Evolutionary conservation across 108 stramenopile genomes (phyloP), one percentile per base, ranked within the genome.

Genomic region (Cyclotella baltica): DNA sequence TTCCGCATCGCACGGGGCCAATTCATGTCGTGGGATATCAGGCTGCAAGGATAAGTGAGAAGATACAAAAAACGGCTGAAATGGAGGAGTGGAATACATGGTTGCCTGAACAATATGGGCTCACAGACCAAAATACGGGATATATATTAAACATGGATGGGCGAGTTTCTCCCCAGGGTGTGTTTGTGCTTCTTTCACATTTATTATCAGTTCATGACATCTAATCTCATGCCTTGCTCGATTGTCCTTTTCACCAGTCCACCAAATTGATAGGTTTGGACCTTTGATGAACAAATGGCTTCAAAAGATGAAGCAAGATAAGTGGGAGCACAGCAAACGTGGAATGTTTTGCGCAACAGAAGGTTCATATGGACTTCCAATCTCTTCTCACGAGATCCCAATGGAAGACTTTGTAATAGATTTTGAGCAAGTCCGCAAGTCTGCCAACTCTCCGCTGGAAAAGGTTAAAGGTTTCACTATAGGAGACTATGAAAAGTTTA

Each of bases 21-120:
- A 70, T 81, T 38, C 80, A 81, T 59, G 80, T 81, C 31, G 69
- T 81, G 4, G 80, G 85, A 53, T 74, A 64, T 35, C 53, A 81
- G 40, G 80, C 80, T 34, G 59, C 68, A 29, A 51, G 62, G 3
- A 81, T 81, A 37, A 64, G 23, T 6, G 55, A 71, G 30, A 53
- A 70, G 50, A 58, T 58, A n/a, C 29, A 30, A 22, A 35, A 2
- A 15, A 62, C 23, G 1, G 58, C 22, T 0, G 51, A 58, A 13
- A 58, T 55, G 28, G 65, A 73, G 50, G 23, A 56, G 30, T 80
- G 78, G 78, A 40, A 51, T 29, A 62, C 48, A 20, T 80, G 78
- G 78, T 48, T 80, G n/a, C 72, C 72, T 22, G 67, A 47, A 15
- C 56, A 73, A 47, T 67, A 72, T 43, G 72, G 57, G 15, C 78